Base-by-base conservation (phyloP, 768 basidiomycete species). In the Omphalotus guepiniiformis region DNA sequence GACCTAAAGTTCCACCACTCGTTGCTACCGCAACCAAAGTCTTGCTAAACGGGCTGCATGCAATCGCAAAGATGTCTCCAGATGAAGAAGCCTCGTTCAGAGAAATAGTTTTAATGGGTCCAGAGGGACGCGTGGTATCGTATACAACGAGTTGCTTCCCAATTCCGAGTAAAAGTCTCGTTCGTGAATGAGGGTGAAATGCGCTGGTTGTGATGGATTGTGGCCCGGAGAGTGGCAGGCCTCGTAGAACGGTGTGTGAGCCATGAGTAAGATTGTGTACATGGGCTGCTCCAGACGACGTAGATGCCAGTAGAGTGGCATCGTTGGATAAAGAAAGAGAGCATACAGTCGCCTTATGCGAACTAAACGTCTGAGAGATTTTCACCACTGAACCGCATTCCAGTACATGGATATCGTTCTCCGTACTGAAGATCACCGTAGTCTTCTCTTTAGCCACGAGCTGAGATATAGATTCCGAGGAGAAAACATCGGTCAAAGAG, bases 1-100 rank as follows among this genome's bases (percentile, higher is more conserved):
- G 69, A 3, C 63, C 70, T 9, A 89, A 69, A 35, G 67, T 64
- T 1, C 85, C 85, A 3, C 63, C 67, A 11, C 73, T 67, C 34
- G 74, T 82, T 1, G 75, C 78, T 35, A 75, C 73, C 2, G 82
- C 81, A 21, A 84, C 69, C 27, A 89, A 65, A 2, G 82, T 83
- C 66, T 83, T 88, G 64, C 85, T 88, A 62, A 87, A 88, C 6
- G 87, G 85, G 52, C 85, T 87, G 51, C 77, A 80, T 6, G 78
- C 70, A 7, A 88, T 61, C 11, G 73, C 74, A 3, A 76, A 62
- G 19, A 88, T 73, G n/a, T 75, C 62, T 6, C 79, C 80, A 0
- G 64, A 56, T 3, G 57, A 52, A 15, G 63, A 53, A 36, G 54
- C 56, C 19, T 79, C 78, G 8, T 64, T 68, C 46, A 87, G 55